Base-by-base conservation (phyloP, 768 basidiomycete genomes). In the Phlegmacium glaucopus region DNA sequence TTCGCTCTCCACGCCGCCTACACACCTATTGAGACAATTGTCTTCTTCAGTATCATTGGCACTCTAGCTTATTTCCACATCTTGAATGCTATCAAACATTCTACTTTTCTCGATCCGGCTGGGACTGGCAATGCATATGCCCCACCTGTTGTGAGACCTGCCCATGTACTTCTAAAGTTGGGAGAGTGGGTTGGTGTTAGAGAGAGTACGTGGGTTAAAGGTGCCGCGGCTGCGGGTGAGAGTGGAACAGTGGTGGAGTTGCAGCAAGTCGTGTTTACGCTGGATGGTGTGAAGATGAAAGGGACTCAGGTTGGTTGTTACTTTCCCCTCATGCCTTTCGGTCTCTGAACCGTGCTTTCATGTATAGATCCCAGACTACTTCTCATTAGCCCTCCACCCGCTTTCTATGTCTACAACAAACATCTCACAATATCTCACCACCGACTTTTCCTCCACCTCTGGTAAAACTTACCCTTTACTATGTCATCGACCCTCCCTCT, bases 51-150 rank as follows among this genome's bases (percentile, higher is more conserved):
- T 65, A 82, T 94, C 59, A 65, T 94, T 50, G 87, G 89, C 16
- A 98, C 96, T 1, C 79, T 98, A 43, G 88, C 91, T 39, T 98
- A 98, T 67, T 96, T 98, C 65, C 93, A 95, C 60, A 77, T 96
- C 55, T 79, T 99, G 50, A 81, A 81, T 47, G 88, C 89, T 44
- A 88, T 98, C 61, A 94, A 94, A 59, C 84, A 93, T 59, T 91
- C 88, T 0, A 77, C 88, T 2, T 90, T 93, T 17, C 78, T 93
- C 45, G 81, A 82, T 1, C 73, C 85, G 1, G 60, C 74, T 4
- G 32, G 3, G 32, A 3, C 11, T 10, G n/a, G 32, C 28, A 42
- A 12, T 52, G 44, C 37, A 12, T 52, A 56, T 29, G 45, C 75
- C 4, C 73, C 77, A 0, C 63, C 76, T 1, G 59, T 72, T 0